Conservation (phyloP, 78 protist species). For the Diacronema lutheri region DNA sequence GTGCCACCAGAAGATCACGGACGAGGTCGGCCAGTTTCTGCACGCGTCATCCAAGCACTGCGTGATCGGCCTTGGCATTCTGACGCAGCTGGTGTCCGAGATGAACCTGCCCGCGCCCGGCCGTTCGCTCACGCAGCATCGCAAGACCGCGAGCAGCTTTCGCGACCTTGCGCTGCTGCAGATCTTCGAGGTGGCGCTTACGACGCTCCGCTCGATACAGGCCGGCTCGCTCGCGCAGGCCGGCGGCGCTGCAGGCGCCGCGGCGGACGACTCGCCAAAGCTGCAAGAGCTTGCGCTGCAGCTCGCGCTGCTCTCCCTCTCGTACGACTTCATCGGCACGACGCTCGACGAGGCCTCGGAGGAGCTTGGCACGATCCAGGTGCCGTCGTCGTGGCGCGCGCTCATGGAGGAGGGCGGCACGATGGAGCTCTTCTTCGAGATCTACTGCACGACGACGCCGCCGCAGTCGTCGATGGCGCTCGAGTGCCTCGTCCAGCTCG, state of each 20-base stretch:
- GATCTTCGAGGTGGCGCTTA: background rate
- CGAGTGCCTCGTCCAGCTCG: slow-evolving; percentile 48
- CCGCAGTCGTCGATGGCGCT: slow-evolving; percentile 6
- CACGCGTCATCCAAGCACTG: background rate
- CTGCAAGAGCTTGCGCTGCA: background rate
- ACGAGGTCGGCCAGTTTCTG: background rate
- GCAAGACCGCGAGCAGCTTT: background rate
- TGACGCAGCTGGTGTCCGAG: background rate
- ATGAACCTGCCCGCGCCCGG: background rate
- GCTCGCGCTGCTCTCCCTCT: slow-evolving; percentile 10
- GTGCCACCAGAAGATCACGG: background rate
- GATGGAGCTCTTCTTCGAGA: slow-evolving; percentile 7
- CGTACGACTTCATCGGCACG: slow-evolving; percentile 50
- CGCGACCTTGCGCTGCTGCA: background rate
- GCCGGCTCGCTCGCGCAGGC: background rate
- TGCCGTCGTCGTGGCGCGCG: slow-evolving; percentile 28
- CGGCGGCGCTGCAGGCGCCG: too few species aligned
- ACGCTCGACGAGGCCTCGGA: slow-evolving; percentile 42
- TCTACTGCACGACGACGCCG: background rate
- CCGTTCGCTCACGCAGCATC: slow-evolving; percentile 12
- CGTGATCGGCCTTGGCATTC: background rate
- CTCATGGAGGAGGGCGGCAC: slow-evolving; percentile 7
- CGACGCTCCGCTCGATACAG: background rate
- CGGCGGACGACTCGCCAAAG: background rate
- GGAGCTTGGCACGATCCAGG: slow-evolving; percentile 43